phyloP scores from a whole-genome alignment of 1,139 yeast genomes.

The Meyerozyma smithsonii region DNA sequence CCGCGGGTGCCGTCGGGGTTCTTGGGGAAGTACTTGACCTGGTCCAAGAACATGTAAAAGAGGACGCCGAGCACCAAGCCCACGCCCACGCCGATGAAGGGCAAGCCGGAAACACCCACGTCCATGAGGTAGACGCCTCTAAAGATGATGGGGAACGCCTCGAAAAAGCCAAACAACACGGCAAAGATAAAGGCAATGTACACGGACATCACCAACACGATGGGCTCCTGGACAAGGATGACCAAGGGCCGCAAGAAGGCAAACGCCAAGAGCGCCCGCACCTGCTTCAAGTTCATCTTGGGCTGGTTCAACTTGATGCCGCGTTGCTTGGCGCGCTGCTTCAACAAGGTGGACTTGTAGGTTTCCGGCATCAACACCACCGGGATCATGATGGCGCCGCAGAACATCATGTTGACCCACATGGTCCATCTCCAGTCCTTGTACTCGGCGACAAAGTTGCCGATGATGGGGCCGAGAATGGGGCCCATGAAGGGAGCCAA shows the following conservation, averaged over 20 bases:
- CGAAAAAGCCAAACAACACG: constrained; percentile 71
- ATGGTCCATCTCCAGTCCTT: constrained; percentile 74
- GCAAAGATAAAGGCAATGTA: constrained; percentile 73
- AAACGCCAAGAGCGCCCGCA: constrained; percentile 28
- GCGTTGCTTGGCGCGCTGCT: constrained; percentile 53
- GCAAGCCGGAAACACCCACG: constrained; percentile 58
- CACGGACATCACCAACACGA: constrained; percentile 59
- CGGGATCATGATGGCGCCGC: constrained; percentile 60
- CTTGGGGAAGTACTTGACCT: constrained; percentile 45
- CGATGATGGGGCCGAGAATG: constrained; percentile 76
- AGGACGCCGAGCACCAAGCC: constrained; percentile 55
- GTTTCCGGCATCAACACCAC: constrained; percentile 63
- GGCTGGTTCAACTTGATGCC: constrained; percentile 44
- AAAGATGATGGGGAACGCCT: constrained; percentile 72
- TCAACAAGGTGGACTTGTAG: constrained; percentile 57
- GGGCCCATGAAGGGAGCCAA: constrained; percentile 77
- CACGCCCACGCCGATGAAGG: constrained; percentile 65
- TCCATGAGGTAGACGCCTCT: constrained; percentile 56
- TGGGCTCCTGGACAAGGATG: constrained; percentile 66
- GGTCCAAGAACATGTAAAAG: constrained; percentile 47
- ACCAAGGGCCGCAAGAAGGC: constrained; percentile 59
- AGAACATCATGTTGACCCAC: constrained; percentile 73
- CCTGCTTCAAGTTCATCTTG: constrained; percentile 14
- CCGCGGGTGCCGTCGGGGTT: constrained; percentile 64
- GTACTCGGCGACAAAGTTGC: constrained; percentile 67